These are phyloP conservation scores for Carex arenaria DNA, from an alignment of 202 grass and related monocot genomes.

Conservation along the genomic window DNA sequence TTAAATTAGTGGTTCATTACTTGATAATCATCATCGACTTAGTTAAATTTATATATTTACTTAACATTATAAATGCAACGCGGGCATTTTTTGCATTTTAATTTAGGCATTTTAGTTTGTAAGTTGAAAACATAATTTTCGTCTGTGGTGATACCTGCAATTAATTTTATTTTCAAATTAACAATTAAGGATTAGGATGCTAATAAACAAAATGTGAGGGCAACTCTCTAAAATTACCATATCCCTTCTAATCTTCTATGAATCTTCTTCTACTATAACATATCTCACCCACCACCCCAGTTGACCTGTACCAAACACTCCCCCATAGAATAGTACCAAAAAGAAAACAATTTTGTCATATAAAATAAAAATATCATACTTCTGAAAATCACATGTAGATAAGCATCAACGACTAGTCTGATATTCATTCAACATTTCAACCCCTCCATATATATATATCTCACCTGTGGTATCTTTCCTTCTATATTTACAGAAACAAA, in stretches of 20 bases:
- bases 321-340: not conserved
- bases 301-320: conserved; percentile 29
- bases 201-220: not conserved
- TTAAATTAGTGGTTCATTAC: not conserved
- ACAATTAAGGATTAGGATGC: not conserved
- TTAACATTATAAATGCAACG: not conserved
- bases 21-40: not conserved
- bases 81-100: not conserved
- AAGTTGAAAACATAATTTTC: not conserved
- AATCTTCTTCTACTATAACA: conserved; percentile 7
- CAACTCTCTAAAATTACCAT: not conserved
- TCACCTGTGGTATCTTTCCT: conserved; percentile 1
- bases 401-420: not conserved
- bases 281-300: conserved; percentile 16
- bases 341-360: not conserved
- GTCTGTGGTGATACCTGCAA: not conserved
- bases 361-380: not conserved
- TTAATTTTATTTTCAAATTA: not conserved
- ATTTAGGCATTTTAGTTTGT: not conserved
- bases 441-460: conserved; percentile 1
- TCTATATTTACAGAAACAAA: conserved; percentile 23
- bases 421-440: conserved; percentile 4
- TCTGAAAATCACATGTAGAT: conserved; percentile 26
- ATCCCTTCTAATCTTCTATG: conserved; percentile 9
- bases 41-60: not conserved